Evolutionary conservation across 306 rosid species (phyloP).

Genomic region (Lathyrus tuberosus): DNA sequence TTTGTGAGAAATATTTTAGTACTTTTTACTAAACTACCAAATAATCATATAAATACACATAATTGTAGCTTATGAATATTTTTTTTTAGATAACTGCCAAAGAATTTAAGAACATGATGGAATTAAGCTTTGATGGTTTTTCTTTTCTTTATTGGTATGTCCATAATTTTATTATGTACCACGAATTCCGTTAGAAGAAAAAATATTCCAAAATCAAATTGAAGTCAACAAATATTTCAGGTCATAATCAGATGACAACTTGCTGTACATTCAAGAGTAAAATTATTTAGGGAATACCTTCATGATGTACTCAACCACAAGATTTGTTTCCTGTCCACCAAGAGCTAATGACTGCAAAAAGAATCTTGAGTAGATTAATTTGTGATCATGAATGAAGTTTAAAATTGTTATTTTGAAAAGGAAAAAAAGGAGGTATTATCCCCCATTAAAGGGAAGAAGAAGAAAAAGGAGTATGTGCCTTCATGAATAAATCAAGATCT

Average conservation of each 20-base stretch:
- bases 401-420: not conserved
- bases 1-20: conserved; percentile 74
- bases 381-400: conserved; percentile 32
- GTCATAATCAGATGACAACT: conserved; percentile 28
- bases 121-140: conserved; percentile 5
- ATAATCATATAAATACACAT: conserved; percentile 13
- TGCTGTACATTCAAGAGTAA: conserved; percentile 26
- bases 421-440: not conserved
- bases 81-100: not conserved
- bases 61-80: conserved; percentile 11
- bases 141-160: not conserved
- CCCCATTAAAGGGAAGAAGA: conserved; percentile 11
- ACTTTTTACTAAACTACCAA: conserved; percentile 34
- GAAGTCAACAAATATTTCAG: conserved; percentile 30
- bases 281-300: conserved; percentile 73
- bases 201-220: not conserved
- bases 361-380: conserved; percentile 29
- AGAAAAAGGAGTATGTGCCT: conserved; percentile 52
- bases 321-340: conserved; percentile 84
- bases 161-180: conserved; percentile 4
- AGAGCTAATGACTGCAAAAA: conserved; percentile 83
- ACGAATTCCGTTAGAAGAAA: not conserved
- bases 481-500: conserved; percentile 98
- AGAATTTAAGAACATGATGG: not conserved
- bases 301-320: conserved; percentile 87